Percentiles rank a stretch among this genome's conserved stretches.
Evolutionary conservation across 768 basidiomycete species (phyloP).

Genomic region (Lactarius hengduanensis): DNA sequence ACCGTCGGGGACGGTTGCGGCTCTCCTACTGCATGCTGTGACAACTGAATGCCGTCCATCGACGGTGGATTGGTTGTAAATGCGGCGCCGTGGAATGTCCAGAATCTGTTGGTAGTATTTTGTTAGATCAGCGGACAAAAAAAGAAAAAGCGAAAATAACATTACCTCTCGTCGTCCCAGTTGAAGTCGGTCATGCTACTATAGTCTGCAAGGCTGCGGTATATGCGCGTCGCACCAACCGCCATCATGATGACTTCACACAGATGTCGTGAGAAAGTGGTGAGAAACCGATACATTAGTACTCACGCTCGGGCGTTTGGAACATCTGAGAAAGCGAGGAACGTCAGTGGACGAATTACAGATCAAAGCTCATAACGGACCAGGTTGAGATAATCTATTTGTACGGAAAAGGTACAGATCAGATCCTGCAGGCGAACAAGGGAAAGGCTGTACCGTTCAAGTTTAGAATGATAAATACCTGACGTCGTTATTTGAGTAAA

Average conservation of each 20-base stretch:
- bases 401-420: background rate
- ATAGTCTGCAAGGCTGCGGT: conserved; percentile 23
- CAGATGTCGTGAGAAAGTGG: background rate
- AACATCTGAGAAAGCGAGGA: conserved; percentile 18
- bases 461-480: conserved; percentile 22
- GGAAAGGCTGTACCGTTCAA: conserved; percentile 16
- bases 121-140: background rate
- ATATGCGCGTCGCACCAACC: conserved; percentile 25
- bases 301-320: conserved; percentile 26
- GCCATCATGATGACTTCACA: conserved; percentile 26
- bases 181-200: conserved; percentile 24
- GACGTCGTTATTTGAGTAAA: background rate
- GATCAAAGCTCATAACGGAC: background rate
- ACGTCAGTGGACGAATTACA: background rate
- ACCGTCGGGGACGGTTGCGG: background rate
- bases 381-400: conserved; percentile 16
- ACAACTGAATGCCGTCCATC: background rate
- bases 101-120: conserved; percentile 3
- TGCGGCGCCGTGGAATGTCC: background rate
- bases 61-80: background rate
- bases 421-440: background rate
- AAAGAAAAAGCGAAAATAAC: background rate
- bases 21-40: background rate
- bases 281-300: background rate
- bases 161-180: conserved; percentile 21